A percentile compares a stretch with the other conserved stretches of the same genome.
Conservation (phyloP, 306 rosid genomes). For the Cicer cuneatum region DNA sequence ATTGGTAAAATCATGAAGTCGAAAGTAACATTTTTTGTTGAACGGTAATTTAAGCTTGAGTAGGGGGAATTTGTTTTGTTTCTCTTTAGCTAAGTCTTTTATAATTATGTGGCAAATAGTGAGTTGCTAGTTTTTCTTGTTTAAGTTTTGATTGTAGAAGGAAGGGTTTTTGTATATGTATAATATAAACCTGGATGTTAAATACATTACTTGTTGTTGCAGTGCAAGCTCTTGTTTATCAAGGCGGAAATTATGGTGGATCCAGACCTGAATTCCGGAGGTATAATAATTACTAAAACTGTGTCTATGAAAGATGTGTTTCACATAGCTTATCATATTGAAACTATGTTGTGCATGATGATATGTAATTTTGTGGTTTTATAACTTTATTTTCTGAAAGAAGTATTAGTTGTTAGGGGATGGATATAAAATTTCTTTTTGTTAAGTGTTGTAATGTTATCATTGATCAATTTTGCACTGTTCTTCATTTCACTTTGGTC, state of each 20-base stretch:
- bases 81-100: constrained; percentile 20
- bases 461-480: not conserved
- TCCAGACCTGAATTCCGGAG: constrained; percentile 57
- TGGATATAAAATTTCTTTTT: not conserved
- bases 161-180: not conserved
- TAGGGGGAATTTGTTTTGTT: not conserved
- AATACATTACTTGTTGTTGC: constrained; percentile 45
- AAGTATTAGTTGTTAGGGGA: not conserved
- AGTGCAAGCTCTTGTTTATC: constrained; percentile 72
- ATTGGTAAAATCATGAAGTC: not conserved
- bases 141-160: constrained; percentile 5
- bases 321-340: not conserved
- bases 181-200: constrained; percentile 19
- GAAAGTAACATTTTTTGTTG: not conserved
- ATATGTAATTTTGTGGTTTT: constrained; percentile 24
- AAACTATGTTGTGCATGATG: constrained; percentile 23
- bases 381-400: constrained; percentile 8
- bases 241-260: constrained; percentile 63
- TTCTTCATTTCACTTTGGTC: not conserved
- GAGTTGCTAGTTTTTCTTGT: constrained; percentile 17
- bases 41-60: constrained; percentile 1
- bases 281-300: constrained; percentile 44
- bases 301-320: not conserved
- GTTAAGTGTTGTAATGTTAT: not conserved
- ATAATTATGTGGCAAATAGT: not conserved